Base-by-base conservation (phyloP, 257 asterid species). In the Thymus quinquecostatus region DNA sequence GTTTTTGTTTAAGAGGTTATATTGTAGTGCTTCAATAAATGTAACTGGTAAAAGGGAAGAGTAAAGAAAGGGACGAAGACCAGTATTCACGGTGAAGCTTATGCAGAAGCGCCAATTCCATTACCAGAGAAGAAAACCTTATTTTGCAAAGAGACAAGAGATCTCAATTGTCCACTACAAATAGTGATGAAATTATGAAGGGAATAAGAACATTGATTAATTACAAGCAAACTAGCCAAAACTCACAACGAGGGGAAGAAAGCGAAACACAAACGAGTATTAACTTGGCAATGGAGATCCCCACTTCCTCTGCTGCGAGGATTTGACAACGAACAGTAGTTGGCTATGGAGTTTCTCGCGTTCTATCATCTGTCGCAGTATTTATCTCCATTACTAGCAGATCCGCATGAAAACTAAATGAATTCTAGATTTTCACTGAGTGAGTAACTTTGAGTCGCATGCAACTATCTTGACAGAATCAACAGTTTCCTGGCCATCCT, bases 391-490 rank as follows among this genome's bases (percentile, higher is more conserved):
- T 36, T 65, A 70, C 77, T 32, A 48, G 60, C 14, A 68, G 73
- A 83, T 77, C 72, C 75, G 72, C 72, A 70, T 33, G 60, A 21
- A 57, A 44, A 66, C 75, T 58, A 79, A 27, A 66, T 50, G 27
- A 47, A 55, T 28, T 12, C 36, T 51, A 38, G 57, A 68, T 66
- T 71, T 82, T 90, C 84, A 92, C 97, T 90, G 97, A 9, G 91
- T 82, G 54, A 90, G 89, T 70, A 92, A 81, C 86, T 90, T 90
- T 0, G 98, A 90, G 85, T 92, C 96, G 34, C 99, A 92, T 0
- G 99, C 99, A 38, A 95, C 99, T 50, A 95, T 95, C 90, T 95
- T 92, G 64, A 95, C 89, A 21, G 83, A 84, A 12, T 90, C 85
- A 51, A 95, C 97, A 10, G 57, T 79, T 84, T 95, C 99, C 73